Base-by-base conservation (phyloP, 805 yeast species). In the Dipodascopsis uninucleata region DNA sequence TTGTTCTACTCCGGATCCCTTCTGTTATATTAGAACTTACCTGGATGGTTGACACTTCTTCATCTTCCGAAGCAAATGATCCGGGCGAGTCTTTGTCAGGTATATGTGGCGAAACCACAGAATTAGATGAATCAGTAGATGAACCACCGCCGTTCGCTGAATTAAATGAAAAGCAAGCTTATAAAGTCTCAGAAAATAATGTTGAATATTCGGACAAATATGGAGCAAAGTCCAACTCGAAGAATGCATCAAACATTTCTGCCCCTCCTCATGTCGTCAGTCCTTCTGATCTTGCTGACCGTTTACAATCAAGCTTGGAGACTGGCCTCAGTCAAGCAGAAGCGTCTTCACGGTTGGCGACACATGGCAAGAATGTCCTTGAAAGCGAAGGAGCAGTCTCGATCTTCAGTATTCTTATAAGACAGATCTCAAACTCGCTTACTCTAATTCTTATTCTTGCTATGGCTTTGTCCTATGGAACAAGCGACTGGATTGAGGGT, bases 341-440 rank as follows among this genome's bases (percentile, higher is more conserved):
- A 5, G 79, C 75, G 2, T 56, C 44, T 14, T 32, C 32, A 3
- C 55, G 65, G 16, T 56, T 57, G 2, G 53, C 48, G 2, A 50
- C 61, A 32, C 71, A 76, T 58, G 93, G 93, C n/a, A 67, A 64
- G n/a, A 83, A 83, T 63, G 67, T 70, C 6, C 68, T 84, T 2
- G 87, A 86, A 5, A 80, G 76, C 32, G 83, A 72, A 21, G 70
- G 68, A 28, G 71, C 71, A 22, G 73, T 81, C 41, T 76, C 82
- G 9, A 64, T 77, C 43, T 54, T 72, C 25, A 65, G 67, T 42
- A 82, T 84, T 41, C 53, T 83, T 28, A 65, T 82, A 33, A 82
- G 81, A 53, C 93, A 83, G 58, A 69, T 79, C 1, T 81, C 80
- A 62, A 83, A 83, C 61, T 89, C 93, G 35, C 84, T 83, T 88